These are phyloP conservation scores for Rhizoclosmatium sp. DNA, from an alignment of 192 early-diverging fungal genomes.

Conservation along the genomic window DNA sequence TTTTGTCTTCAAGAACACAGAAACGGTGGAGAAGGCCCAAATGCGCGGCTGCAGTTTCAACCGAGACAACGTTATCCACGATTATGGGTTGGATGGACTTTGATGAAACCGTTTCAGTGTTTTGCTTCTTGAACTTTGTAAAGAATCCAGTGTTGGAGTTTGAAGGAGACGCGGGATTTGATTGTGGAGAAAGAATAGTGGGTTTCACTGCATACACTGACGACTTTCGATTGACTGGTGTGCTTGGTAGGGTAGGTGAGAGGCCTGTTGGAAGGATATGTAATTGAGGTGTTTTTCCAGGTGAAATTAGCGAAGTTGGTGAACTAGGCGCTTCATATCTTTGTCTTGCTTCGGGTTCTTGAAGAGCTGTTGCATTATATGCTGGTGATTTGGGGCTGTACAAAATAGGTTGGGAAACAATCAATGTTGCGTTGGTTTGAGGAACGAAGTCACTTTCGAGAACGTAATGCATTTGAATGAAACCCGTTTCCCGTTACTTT, in stretches of 20 bases:
- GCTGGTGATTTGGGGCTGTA: too few relatives aligned
- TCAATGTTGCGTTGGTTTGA: too few relatives aligned
- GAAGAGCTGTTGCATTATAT: too few relatives aligned
- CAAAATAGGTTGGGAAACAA: too few relatives aligned
- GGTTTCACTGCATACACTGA: too few relatives aligned
- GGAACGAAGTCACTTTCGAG: background rate
- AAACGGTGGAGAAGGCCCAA: constrained; percentile 49
- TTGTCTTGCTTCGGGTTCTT: too few relatives aligned
- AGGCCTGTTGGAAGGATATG: too few relatives aligned
- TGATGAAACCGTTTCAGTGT: background rate
- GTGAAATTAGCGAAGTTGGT: too few relatives aligned
- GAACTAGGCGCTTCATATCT: too few relatives aligned
- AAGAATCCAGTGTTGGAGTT: constrained; percentile 8
- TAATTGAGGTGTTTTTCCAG: too few relatives aligned
- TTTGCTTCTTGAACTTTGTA: background rate
- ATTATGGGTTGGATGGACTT: constrained; percentile 9
- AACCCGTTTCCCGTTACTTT: background rate
- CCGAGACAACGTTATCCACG: constrained; percentile 26
- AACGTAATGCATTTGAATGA: constrained; percentile 16
- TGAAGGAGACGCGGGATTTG: background rate
- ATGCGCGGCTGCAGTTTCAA: constrained; percentile 34
- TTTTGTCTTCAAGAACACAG: constrained; percentile 24
- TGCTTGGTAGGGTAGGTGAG: too few relatives aligned
- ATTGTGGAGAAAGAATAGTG: background rate
- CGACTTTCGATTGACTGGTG: too few relatives aligned